Evolutionary conservation across 2,329 filamentous ascomycete species (phyloP).

Genomic region (Trichoderma asperellum): DNA sequence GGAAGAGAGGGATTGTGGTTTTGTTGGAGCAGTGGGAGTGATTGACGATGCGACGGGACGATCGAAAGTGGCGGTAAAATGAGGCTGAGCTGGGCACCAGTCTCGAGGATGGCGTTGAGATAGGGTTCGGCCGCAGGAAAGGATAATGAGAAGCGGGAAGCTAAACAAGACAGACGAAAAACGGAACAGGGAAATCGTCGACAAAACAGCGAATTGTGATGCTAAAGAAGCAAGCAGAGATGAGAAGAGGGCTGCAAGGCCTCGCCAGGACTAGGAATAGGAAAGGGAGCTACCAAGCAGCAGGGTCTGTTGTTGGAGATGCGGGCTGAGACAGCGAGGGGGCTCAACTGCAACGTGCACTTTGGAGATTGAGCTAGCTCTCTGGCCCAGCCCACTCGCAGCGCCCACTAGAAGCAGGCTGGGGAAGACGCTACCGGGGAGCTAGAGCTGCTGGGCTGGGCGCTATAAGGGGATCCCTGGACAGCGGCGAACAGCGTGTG

Average conservation of each 20-base stretch:
- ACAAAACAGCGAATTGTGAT: not conserved
- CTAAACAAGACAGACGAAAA: not conserved
- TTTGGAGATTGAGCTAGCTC: not conserved
- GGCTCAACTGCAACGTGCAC: slow-evolving; percentile 10
- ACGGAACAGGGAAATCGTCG: not conserved
- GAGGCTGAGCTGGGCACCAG: not conserved
- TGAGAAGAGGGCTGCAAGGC: not conserved
- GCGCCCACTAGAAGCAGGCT: not conserved
- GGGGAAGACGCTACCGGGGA: not conserved
- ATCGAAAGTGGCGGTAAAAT: slow-evolving; percentile 24
- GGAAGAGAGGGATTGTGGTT: not conserved
- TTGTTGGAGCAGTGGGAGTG: slow-evolving; percentile 1
- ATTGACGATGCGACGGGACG: slow-evolving; percentile 2
- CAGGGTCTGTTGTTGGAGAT: slow-evolving; percentile 17
- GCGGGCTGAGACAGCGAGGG: slow-evolving; percentile 7
- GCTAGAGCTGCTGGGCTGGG: slow-evolving; percentile 1
- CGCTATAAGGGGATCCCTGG: slow-evolving; percentile 15
- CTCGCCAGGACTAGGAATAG: not conserved
- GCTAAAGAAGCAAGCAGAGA: not conserved
- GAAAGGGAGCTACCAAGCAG: slow-evolving; percentile 7
- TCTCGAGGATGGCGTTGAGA: not conserved
- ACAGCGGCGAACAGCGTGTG: not conserved
- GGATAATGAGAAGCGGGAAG: not conserved
- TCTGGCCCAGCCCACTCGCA: not conserved
- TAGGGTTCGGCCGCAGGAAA: not conserved